Percentiles rank a stretch among this genome's conserved stretches.
Evolutionary conservation across 441 rosid genomes (phyloP).

Genomic region (Erodium trifolium): DNA sequence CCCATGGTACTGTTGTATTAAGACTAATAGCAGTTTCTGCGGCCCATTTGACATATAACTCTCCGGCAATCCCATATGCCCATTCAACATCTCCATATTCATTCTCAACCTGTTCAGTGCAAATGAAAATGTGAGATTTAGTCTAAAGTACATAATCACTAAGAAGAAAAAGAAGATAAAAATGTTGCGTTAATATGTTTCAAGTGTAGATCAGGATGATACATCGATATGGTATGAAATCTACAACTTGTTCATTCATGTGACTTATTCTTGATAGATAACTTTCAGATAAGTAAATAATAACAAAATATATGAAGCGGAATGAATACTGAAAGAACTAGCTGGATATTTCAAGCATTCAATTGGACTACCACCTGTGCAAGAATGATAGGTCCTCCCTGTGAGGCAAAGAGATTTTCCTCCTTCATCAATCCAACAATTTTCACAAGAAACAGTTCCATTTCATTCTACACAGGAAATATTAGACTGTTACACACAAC

Average conservation of each 20-base stretch:
- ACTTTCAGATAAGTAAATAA: background rate
- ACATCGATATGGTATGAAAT: too few relatives aligned
- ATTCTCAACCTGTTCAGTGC: conserved; percentile 47
- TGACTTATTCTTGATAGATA: too few relatives aligned
- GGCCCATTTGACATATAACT: conserved; percentile 48
- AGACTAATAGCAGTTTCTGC: conserved; percentile 54
- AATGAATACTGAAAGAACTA: background rate
- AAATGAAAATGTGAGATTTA: background rate
- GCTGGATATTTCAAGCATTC: background rate
- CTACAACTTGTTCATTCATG: too few relatives aligned
- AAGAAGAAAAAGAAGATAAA: background rate
- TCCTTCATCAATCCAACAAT: conserved; percentile 49
- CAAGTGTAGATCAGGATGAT: too few relatives aligned
- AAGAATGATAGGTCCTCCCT: conserved; percentile 68
- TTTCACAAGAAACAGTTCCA: conserved; percentile 45
- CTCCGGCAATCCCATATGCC: conserved; percentile 51
- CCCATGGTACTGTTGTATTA: conserved; percentile 60
- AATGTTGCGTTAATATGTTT: too few relatives aligned
- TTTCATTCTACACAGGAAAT: conserved; percentile 36
- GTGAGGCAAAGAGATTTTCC: conserved; percentile 54
- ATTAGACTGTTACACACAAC: background rate
- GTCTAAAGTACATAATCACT: background rate
- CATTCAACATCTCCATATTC: conserved; percentile 52
- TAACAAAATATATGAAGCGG: background rate
- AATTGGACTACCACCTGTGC: conserved; percentile 41